Base-by-base conservation (phyloP, 1,284 basidiomycete genomes). In the Thelephora terrestris region DNA sequence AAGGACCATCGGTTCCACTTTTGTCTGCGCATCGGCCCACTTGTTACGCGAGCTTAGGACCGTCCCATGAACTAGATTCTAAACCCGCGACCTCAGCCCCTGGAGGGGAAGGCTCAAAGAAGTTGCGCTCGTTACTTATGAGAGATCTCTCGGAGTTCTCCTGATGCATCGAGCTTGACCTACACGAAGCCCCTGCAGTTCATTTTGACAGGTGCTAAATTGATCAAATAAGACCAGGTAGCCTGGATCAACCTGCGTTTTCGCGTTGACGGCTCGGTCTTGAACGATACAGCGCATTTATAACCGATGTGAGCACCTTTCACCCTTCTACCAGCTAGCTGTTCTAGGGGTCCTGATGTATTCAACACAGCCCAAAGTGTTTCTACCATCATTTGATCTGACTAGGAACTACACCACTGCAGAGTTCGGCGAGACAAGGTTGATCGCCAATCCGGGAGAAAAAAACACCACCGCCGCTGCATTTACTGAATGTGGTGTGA, bases 251-350 rank as follows among this genome's bases (percentile, higher is more conserved):
- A 69, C 9, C 78, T 79, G 4, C 56, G 73, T 20, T 65, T 87
- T 29, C 71, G 71, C 3, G 82, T 80, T 4, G 70, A 75, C 4
- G 73, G 81, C 58, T 63, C 87, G 21, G 62, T 79, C 50, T 65
- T 86, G 46, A 90, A 87, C 60, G 85, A 87, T 61, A 87, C 85
- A 1, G 72, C 75, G 1, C 65, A 83, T 59, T 76, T 78, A 58
- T 61, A 66, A 47, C 57, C 63, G 46, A 46, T 57, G 65, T 79
- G 64, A 61, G 69, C 70, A 3, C n/a, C 32, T 24, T 52, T 79
- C 21, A 66, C 53, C 1, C 76, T 78, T 52, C 58, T 74, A 7
- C 73, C 75, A n/a, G 76, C 76, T 27, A 76, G 75, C 12, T 78
- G 76, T 5, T 73, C 75, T 47, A 55, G 49, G 21, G 5, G 9